Conservation (phyloP, 169 alveolate species). For the Cryptosporidium canis region DNA sequence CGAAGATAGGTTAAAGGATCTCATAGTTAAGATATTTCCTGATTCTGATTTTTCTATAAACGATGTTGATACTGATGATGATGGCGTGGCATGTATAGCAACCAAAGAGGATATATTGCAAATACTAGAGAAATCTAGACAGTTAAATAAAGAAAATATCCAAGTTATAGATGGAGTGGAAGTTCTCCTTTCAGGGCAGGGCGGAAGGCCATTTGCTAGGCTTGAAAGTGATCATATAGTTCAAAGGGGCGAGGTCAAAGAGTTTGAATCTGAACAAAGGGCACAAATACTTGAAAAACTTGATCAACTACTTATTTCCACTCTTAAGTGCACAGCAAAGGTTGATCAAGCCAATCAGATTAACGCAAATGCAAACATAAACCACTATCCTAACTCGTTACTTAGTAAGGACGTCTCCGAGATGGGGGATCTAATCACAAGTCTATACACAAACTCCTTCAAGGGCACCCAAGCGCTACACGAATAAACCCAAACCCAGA, state of each 20-base stretch:
- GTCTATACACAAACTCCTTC: slow-evolving; percentile 3
- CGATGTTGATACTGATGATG: neutral
- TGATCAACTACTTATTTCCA: slow-evolving; percentile 25
- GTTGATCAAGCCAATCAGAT: slow-evolving; percentile 20
- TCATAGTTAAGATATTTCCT: neutral
- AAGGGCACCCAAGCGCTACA: neutral
- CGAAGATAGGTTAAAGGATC: slow-evolving; percentile 5
- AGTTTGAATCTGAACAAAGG: slow-evolving; percentile 2
- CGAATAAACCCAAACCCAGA: neutral
- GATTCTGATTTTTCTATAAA: slow-evolving; percentile 1
- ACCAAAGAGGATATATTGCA: slow-evolving; percentile 16
- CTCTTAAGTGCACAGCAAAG: slow-evolving; percentile 40
- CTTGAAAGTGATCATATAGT: neutral
- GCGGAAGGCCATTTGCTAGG: slow-evolving; percentile 53
- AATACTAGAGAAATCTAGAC: slow-evolving; percentile 37
- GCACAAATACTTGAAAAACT: neutral
- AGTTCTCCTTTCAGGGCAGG: slow-evolving; percentile 32
- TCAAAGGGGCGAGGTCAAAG: neutral
- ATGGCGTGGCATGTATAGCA: neutral
- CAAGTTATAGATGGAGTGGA: slow-evolving; percentile 16
- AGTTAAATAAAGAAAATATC: slow-evolving; percentile 26
- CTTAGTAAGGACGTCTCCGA: neutral
- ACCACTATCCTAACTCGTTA: slow-evolving; percentile 3
- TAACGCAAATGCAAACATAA: slow-evolving; percentile 11
- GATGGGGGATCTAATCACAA: slow-evolving; percentile 19